Conservation (phyloP, 352 stramenopile genomes). For the Phytophthora europaea region DNA sequence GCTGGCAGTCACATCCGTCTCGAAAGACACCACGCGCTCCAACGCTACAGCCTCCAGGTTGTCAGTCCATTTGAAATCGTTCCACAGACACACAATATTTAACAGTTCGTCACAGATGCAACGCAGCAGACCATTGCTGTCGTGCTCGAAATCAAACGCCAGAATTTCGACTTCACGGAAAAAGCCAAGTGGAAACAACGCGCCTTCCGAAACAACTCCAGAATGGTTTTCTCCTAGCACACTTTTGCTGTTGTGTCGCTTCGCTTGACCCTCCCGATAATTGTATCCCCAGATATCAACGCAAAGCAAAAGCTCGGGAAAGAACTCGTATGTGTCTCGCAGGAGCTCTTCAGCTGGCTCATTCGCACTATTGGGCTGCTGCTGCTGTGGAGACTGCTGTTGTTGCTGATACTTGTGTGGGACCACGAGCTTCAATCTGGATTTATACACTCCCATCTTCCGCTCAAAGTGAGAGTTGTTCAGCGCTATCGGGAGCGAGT, state of each 20-base stretch:
- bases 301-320: conserved; percentile 72
- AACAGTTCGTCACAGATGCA: conserved; percentile 81
- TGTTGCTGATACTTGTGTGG: conserved; percentile 54
- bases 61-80: conserved; percentile 82
- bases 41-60: conserved; percentile 55
- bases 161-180: conserved; percentile 52
- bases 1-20: conserved; percentile 64
- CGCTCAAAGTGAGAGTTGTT: conserved; percentile 82
- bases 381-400: conserved; percentile 41
- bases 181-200: conserved; percentile 54
- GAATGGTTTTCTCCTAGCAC: conserved; percentile 17
- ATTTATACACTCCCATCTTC: conserved; percentile 84
- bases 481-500: conserved; percentile 67
- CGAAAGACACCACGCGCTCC: conserved; percentile 69
- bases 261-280: conserved; percentile 48
- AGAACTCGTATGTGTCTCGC: conserved; percentile 74
- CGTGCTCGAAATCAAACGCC: conserved; percentile 75
- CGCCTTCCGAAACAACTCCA: conserved; percentile 7
- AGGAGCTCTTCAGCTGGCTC: conserved; percentile 59
- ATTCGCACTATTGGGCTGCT: conserved; percentile 23
- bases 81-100: conserved; percentile 81
- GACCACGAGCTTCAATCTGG: conserved; percentile 67
- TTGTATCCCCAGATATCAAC: conserved; percentile 75
- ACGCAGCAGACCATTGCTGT: conserved; percentile 65
- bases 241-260: conserved; percentile 26